Percentiles rank a stretch among this genome's conserved stretches.
phyloP scores from a whole-genome alignment of 768 basidiomycete species.

The Sistotremastrum niveocremeum region DNA sequence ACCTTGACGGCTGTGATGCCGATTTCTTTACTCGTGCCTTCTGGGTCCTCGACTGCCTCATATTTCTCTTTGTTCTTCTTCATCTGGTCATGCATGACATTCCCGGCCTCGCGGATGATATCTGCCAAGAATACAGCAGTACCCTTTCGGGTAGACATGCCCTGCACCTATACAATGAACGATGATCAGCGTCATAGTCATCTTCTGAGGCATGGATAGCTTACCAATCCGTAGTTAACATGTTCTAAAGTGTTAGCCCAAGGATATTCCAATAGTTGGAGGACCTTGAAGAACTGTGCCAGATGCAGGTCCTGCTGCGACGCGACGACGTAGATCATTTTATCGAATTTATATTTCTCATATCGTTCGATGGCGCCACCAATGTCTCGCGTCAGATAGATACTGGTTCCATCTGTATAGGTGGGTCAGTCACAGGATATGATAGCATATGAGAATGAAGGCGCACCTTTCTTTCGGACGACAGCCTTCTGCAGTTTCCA shows the following conservation, averaged over 20 bases:
- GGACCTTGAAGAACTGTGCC: conserved; percentile 86
- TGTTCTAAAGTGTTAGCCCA: conserved; percentile 80
- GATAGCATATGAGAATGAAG: not conserved
- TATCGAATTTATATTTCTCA: conserved; percentile 81
- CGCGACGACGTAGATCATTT: conserved; percentile 34
- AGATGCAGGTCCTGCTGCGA: conserved; percentile 81
- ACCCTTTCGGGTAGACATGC: conserved; percentile 90
- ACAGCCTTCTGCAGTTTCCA: conserved; percentile 90
- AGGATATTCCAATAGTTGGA: conserved; percentile 77
- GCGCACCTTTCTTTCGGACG: conserved; percentile 67
- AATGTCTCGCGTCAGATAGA: conserved; percentile 92
- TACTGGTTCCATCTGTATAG: conserved; percentile 71
- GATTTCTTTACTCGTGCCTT: conserved; percentile 62
- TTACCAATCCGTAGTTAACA: conserved; percentile 73
- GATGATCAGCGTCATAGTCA: conserved; percentile 27
- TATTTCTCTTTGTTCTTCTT: conserved; percentile 89
- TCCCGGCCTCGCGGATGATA: conserved; percentile 77
- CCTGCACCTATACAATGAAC: conserved; percentile 35
- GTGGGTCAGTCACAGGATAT: not conserved
- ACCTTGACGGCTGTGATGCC: conserved; percentile 96
- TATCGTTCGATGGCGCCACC: conserved; percentile 87
- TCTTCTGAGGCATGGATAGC: conserved; percentile 18
- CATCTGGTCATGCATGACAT: conserved; percentile 97
- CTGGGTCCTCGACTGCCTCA: conserved; percentile 75
- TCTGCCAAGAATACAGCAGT: conserved; percentile 92